Evolutionary conservation across 2,329 filamentous ascomycete genomes (phyloP).

Genomic region (Aspergillus sp.): DNA sequence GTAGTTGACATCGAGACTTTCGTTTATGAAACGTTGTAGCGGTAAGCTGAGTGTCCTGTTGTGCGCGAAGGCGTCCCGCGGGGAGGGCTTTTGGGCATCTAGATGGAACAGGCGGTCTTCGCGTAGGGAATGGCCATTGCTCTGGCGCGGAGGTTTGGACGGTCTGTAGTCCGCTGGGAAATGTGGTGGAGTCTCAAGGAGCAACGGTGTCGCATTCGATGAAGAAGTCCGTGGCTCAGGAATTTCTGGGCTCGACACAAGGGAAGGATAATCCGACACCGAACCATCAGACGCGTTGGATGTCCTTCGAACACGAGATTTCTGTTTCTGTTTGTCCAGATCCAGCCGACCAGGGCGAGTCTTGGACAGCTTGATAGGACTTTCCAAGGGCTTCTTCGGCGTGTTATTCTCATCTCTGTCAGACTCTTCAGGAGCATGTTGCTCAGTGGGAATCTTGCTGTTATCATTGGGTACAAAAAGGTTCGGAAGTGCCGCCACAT

Average conservation of each 20-base stretch:
- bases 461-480: constrained; percentile 3
- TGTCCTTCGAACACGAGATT: constrained; percentile 23
- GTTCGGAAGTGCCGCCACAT: constrained; percentile 3
- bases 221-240: constrained; percentile 27
- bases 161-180: constrained; percentile 20
- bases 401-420: constrained; percentile 10
- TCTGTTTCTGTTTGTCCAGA: constrained; percentile 20
- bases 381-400: constrained; percentile 30
- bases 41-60: constrained; percentile 37
- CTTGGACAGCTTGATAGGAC: constrained; percentile 35
- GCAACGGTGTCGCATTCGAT: constrained; percentile 26
- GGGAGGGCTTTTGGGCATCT: constrained; percentile 25
- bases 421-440: not conserved
- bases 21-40: constrained; percentile 42
- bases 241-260: constrained; percentile 31
- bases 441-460: not conserved
- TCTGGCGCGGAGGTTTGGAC: constrained; percentile 19
- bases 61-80: constrained; percentile 26
- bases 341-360: constrained; percentile 20
- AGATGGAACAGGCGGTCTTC: constrained; percentile 32
- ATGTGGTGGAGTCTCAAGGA: constrained; percentile 26
- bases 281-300: constrained; percentile 34
- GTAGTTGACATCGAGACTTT: constrained; percentile 31
- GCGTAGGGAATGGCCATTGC: constrained; percentile 29
- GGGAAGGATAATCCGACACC: constrained; percentile 32